Conservation (phyloP, 495 filamentous ascomycete genomes). For the Darksidea phi region DNA sequence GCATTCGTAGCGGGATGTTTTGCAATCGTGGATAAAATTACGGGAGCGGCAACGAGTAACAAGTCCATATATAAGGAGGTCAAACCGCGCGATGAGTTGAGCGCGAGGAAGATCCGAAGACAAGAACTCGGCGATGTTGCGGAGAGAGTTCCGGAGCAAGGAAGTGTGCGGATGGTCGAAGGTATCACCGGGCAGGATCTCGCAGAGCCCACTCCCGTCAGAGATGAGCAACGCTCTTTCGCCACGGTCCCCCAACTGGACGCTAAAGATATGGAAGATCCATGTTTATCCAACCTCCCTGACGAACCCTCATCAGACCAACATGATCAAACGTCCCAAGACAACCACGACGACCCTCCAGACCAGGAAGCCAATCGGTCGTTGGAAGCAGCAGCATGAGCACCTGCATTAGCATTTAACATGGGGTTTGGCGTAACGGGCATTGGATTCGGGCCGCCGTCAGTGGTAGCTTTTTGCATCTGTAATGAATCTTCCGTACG, state of each 20-base stretch:
- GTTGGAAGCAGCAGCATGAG: no score
- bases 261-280: conserved; percentile 5
- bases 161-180: not conserved
- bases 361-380: no score
- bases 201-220: not conserved
- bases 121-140: not conserved
- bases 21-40: not conserved
- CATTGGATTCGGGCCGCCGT: no score
- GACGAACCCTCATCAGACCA: no score
- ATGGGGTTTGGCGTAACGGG: no score
- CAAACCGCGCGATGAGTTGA: not conserved
- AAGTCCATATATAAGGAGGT: not conserved
- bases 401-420: no score
- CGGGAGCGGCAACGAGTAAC: not conserved
- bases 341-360: no score
- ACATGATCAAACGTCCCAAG: no score
- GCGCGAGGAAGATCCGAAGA: not conserved
- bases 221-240: not conserved
- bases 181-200: not conserved
- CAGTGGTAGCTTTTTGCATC: no score
- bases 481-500: no score
- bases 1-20: not conserved
- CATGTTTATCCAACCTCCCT: not conserved
- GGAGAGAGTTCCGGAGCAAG: not conserved
- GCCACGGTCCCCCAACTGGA: no score